Percentiles rank a stretch among this genome's conserved stretches.
phyloP scores from a whole-genome alignment of 2,329 filamentous ascomycete species.

The Macrophomina pseudophaseolina region DNA sequence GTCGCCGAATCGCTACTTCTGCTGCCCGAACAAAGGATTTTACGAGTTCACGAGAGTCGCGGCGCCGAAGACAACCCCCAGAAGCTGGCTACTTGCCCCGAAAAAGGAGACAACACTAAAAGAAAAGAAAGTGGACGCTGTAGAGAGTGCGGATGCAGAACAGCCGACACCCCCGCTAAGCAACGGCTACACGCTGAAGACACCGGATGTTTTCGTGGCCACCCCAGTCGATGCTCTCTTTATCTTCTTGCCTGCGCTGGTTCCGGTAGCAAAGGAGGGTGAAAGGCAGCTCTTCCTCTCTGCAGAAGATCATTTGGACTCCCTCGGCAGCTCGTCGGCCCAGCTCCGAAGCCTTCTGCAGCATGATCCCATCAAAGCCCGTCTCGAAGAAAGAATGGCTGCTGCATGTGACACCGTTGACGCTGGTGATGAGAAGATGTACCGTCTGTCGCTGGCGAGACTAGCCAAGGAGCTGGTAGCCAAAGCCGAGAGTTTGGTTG shows the following conservation, averaged over 20 bases:
- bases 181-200: constrained; percentile 64
- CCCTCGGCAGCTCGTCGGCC: constrained; percentile 58
- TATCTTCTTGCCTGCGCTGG: constrained; percentile 75
- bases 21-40: constrained; percentile 63
- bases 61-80: constrained; percentile 54
- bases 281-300: constrained; percentile 69
- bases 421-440: constrained; percentile 84
- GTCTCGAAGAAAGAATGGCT: constrained; percentile 69
- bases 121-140: background rate
- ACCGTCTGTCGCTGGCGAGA: constrained; percentile 75
- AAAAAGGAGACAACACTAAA: constrained; percentile 25
- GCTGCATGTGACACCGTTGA: constrained; percentile 81
- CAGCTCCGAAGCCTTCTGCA: constrained; percentile 65
- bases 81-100: constrained; percentile 60
- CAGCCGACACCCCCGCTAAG: background rate
- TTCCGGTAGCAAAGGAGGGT: constrained; percentile 52
- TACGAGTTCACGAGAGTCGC: constrained; percentile 66
- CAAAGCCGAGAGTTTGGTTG: constrained; percentile 75
- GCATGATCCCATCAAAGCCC: constrained; percentile 44
- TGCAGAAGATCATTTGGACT: constrained; percentile 74
- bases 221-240: constrained; percentile 86
- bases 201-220: constrained; percentile 78
- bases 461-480: constrained; percentile 67
- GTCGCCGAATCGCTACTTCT: constrained; percentile 58
- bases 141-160: background rate